phyloP scores from a whole-genome alignment of 805 yeast species.

The Ogataea haglerorum region DNA sequence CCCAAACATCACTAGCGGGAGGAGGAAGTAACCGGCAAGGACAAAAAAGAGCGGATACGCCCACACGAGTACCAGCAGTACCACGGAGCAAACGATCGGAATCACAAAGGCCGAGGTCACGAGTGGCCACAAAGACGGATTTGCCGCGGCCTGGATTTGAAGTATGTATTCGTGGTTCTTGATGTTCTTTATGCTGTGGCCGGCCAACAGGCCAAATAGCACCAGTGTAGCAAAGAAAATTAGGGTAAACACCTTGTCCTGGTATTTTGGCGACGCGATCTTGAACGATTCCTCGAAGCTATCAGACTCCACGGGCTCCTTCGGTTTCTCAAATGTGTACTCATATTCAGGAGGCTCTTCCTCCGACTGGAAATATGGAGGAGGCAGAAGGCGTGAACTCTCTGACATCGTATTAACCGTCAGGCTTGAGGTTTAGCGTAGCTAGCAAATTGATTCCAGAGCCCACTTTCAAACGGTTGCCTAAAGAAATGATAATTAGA shows the following conservation, averaged over 20 bases:
- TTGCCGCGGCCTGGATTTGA: neutral
- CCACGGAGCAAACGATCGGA: conserved; percentile 24
- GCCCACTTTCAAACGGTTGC: neutral
- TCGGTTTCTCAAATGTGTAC: conserved; percentile 31
- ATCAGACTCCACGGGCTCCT: conserved; percentile 28
- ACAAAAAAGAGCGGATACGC: conserved; percentile 29
- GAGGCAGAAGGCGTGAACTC: conserved; percentile 14
- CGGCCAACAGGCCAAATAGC: conserved; percentile 6
- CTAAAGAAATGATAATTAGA: neutral
- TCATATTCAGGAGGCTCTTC: conserved; percentile 28
- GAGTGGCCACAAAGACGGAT: conserved; percentile 7
- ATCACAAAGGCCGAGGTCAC: conserved; percentile 13
- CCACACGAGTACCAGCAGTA: conserved; percentile 22
- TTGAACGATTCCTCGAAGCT: conserved; percentile 68
- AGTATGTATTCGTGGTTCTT: neutral
- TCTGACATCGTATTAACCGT: conserved; percentile 1
- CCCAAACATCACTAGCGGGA: conserved; percentile 28
- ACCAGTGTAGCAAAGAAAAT: conserved; percentile 35
- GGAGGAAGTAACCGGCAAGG: conserved; percentile 26
- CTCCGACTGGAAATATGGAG: conserved; percentile 17
- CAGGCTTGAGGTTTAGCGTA: no score
- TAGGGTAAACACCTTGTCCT: conserved; percentile 70
- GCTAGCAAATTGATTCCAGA: no score
- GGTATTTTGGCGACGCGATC: conserved; percentile 55
- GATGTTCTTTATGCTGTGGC: neutral